Conservation (phyloP, 2,329 filamentous ascomycete genomes). For the Dendrostoma leiphaemia region DNA sequence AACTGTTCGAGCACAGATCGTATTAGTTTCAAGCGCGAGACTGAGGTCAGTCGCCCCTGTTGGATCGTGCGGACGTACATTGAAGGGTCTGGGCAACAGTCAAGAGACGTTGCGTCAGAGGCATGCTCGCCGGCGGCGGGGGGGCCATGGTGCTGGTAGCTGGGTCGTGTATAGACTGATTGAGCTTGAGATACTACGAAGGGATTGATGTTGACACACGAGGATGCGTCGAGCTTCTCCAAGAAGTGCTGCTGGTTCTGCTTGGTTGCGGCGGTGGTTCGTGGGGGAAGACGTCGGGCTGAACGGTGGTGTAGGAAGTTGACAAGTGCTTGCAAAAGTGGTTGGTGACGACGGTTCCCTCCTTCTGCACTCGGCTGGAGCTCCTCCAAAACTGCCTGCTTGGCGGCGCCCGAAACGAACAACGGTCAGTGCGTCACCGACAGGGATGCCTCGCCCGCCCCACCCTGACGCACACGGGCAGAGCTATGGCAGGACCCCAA, state of each 20-base stretch:
- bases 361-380: background rate
- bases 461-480: background rate
- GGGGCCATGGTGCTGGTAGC: slow-evolving; percentile 58
- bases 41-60: slow-evolving; percentile 19
- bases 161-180: background rate
- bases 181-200: background rate
- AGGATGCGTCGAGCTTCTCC: background rate
- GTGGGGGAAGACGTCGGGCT: slow-evolving; percentile 4
- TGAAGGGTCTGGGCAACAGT: slow-evolving; percentile 85
- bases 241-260: background rate
- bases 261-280: background rate
- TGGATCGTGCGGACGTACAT: slow-evolving; percentile 63
- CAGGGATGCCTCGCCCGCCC: background rate
- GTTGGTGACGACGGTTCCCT: slow-evolving; percentile 14
- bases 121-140: slow-evolving; percentile 66
- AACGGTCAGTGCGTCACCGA: slow-evolving; percentile 13
- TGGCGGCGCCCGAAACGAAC: no score
- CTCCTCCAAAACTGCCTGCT: no score
- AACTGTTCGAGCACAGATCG: slow-evolving; percentile 43
- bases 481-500: background rate
- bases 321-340: slow-evolving; percentile 13
- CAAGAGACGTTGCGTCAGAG: slow-evolving; percentile 72
- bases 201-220: no score
- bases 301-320: slow-evolving; percentile 7
- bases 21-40: slow-evolving; percentile 32